Evolutionary conservation across 768 basidiomycete species (phyloP), one percentile per base, ranked within the genome.

Genomic region (Suillus subluteus): DNA sequence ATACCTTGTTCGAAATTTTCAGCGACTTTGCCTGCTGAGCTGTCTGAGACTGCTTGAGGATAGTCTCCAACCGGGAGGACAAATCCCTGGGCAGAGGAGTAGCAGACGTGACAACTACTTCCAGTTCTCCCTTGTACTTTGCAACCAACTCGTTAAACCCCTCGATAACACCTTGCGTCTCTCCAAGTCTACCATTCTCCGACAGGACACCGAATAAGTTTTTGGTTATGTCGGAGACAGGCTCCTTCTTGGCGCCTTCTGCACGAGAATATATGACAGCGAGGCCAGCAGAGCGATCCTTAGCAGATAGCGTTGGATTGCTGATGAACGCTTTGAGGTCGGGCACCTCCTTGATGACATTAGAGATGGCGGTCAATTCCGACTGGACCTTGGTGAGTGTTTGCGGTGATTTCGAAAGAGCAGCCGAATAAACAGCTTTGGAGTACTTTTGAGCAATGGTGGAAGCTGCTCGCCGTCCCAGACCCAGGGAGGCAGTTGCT

Each of bases 101-200:
- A 18, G 94, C 95, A 46, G 94, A 95, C 63, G 96, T 97, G 81
- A 99, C 93, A 65, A 88, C 86, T 68, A 99, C 93, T 75, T 91
- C 93, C 69, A 98, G 82, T 82, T 99, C 97, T 72, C 98, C 98
- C 78, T 87, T 91, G 86, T 98, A 87, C 73, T 92, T 88, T 55
- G 93, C 81, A 67, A 97, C 90, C 70, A 99, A 88, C 77, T 91
- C 90, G 72, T 93, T 90, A 83, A 98, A 98, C 67, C 93, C 95
- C 75, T 91, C 88, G 73, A 98, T 92, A 69, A 97, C 94, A 67
- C 90, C 90, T 72, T 87, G 82, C 21, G 92, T 88, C 84, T 97
- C 92, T 68, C 82, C 86, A 68, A 99, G 84, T 70, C 98, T 86
- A 66, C 96, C 96, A 35, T 56, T 56, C 11, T 35, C 55, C 35